phyloP scores from a whole-genome alignment of 352 stramenopile species.

The Phytophthora citricola region DNA sequence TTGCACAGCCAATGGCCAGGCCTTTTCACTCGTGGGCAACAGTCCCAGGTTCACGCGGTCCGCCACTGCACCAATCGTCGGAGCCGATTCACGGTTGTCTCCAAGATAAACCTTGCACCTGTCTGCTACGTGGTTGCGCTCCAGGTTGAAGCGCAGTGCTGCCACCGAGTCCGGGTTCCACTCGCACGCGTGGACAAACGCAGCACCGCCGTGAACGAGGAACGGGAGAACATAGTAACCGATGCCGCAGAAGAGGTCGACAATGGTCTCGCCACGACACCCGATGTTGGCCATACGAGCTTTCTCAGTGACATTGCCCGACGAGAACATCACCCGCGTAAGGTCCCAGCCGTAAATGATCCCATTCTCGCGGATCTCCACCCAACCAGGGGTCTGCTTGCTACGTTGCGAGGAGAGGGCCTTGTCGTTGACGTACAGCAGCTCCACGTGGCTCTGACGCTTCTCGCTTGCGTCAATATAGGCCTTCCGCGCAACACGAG shows the following conservation, averaged over 20 bases:
- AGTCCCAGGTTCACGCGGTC: constrained; percentile 96
- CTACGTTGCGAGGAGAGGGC: constrained; percentile 44
- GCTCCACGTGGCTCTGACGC: constrained; percentile 78
- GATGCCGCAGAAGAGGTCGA: constrained; percentile 98
- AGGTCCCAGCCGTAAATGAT: constrained; percentile 96
- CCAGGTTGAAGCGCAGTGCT: constrained; percentile 92
- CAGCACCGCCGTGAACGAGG: constrained; percentile 90
- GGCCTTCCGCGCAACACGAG: constrained; percentile 81
- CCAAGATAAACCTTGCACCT: constrained; percentile 84
- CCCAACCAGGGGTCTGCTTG: constrained; percentile 63
- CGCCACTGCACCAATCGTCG: constrained; percentile 76
- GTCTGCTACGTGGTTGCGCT: constrained; percentile 90
- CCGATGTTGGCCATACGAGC: constrained; percentile 91
- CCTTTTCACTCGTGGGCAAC: constrained; percentile 94
- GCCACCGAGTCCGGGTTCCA: constrained; percentile 95
- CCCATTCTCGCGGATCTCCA: constrained; percentile 93
- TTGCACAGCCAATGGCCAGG: constrained; percentile 92
- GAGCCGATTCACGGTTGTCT: constrained; percentile 88
- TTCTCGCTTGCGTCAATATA: constrained; percentile 85
- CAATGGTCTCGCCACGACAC: constrained; percentile 88
- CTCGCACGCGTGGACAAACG: constrained; percentile 94
- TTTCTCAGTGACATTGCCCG: constrained; percentile 97
- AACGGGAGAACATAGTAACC: constrained; percentile 98
- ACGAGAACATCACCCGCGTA: constrained; percentile 97
- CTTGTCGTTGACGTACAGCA: constrained; percentile 66